Evolutionary conservation across 2,329 filamentous ascomycete genomes (phyloP), one percentile per base, ranked within the genome.

Genomic region (Fusarium dimerum): DNA sequence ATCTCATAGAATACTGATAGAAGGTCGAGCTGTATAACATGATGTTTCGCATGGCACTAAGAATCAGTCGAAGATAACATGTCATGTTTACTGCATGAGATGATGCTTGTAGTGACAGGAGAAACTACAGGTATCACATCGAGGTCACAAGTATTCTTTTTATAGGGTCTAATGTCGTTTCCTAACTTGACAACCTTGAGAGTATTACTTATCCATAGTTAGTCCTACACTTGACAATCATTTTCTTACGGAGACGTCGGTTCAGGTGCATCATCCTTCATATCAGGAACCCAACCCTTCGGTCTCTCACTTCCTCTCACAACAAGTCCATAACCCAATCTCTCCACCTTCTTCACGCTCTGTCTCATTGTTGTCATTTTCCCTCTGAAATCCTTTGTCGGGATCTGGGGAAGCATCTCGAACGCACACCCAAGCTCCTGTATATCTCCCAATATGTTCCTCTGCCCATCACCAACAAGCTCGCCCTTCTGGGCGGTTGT

Each of bases 301-400:
- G 93, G 93, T 56, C 92, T 78, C 77, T 99, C 94, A 47, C 87
- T 89, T 0, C 93, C 93, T 47, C 94, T 80, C 18, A 99, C 89
- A 30, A 88, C 85, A 61, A 97, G 83, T 5, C 92, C 91, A 71
- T 97, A 99, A 30, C 92, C 86, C 20, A 93, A 83, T 60, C 84
- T 86, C 79, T 99, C 94, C 11, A 99, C 94, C 79, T 99, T 99
- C 67, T 88, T 86, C 26, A 99, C 92, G 70, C 91, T 95, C 67
- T 84, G 83, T 65, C 87, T 82, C 89, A 97, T 96, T 1, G 92
- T 88, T 40, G 86, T 84, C 74, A 91, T 83, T 79, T 99, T 99
- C 73, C 87, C 87, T 44, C 83, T 78, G 60, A 89, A 86, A 60
- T 78, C 76, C 76, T 75, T 76, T 61, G 78, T 76, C 59, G 57